A percentile compares a stretch with the other conserved stretches of the same genome.
phyloP scores from a whole-genome alignment of 225 moss, liverwort and hornwort species.

The Physcomitrium patens region DNA sequence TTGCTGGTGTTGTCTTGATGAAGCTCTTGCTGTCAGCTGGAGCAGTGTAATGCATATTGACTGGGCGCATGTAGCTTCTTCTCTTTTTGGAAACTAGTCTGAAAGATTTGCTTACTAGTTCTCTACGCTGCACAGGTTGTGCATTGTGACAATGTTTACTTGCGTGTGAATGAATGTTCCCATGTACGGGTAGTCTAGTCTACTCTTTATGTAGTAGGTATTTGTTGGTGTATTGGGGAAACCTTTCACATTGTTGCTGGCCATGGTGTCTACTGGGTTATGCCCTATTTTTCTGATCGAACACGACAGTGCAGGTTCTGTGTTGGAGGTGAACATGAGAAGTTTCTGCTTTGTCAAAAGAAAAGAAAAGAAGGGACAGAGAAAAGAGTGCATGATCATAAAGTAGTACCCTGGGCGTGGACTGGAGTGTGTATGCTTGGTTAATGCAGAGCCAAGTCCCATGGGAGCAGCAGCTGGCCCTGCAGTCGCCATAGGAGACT shows the following conservation, averaged over 20 bases:
- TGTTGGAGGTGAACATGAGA: not conserved
- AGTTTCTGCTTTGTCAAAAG: constrained; percentile 29
- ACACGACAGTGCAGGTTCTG: constrained; percentile 27
- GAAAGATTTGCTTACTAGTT: too few species aligned
- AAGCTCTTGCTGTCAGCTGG: too few species aligned
- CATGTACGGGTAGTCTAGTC: too few species aligned
- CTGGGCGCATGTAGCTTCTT: too few species aligned
- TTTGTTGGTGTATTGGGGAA: not conserved
- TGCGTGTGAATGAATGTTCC: too few species aligned
- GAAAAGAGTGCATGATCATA: constrained; percentile 53
- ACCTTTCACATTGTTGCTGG: not conserved
- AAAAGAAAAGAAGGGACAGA: constrained; percentile 26
- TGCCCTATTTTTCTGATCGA: not conserved
- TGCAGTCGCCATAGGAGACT: constrained; percentile 76
- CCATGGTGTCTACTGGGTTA: not conserved
- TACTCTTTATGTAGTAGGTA: too few species aligned
- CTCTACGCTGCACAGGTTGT: too few species aligned
- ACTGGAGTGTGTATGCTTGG: constrained; percentile 61
- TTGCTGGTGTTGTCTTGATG: too few species aligned
- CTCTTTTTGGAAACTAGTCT: too few species aligned
- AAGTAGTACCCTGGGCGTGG: constrained; percentile 65
- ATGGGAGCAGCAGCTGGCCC: constrained; percentile 88
- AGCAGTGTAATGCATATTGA: too few species aligned
- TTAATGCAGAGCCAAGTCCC: constrained; percentile 82
- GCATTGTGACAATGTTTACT: too few species aligned